Percentiles rank a stretch among this genome's conserved stretches.
Conservation (phyloP, 495 filamentous ascomycete genomes). For the Tuber magnatum region DNA sequence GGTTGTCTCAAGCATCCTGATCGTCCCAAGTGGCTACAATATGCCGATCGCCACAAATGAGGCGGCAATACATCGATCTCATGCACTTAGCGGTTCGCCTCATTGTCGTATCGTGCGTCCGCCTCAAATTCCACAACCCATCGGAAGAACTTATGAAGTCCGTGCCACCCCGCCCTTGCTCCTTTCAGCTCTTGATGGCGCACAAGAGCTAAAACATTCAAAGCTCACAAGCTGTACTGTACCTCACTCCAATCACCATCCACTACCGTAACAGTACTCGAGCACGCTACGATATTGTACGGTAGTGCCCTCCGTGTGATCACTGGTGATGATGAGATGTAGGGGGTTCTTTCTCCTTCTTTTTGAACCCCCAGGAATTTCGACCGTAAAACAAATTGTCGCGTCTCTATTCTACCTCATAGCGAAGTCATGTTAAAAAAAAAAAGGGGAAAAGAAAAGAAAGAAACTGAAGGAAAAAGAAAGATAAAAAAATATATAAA, state of each 20-base stretch:
- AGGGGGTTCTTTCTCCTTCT: not conserved
- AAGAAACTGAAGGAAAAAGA: not conserved
- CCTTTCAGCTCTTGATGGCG: not conserved
- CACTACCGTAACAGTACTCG: not conserved
- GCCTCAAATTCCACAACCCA: slow-evolving; percentile 19
- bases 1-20: slow-evolving; percentile 15
- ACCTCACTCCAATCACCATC: not conserved
- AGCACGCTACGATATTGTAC: not conserved
- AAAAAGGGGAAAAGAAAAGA: not conserved
- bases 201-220: not conserved
- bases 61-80: slow-evolving; percentile 28
- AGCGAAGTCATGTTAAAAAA: not conserved
- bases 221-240: not conserved
- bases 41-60: slow-evolving; percentile 28
- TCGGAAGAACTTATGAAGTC: slow-evolving; percentile 7
- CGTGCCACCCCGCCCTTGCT: slow-evolving; percentile 17
- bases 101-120: slow-evolving; percentile 7
- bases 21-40: slow-evolving; percentile 22
- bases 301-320: not conserved
- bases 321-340: not conserved
- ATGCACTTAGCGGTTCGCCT: slow-evolving; percentile 19
- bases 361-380: not conserved
- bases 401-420: not conserved
- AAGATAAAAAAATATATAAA: too few relatives aligned
- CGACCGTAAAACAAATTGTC: not conserved